These are phyloP conservation scores for Amaranthus palmeri DNA, from an alignment of 148 eudicot genomes.

Conservation along the genomic window DNA sequence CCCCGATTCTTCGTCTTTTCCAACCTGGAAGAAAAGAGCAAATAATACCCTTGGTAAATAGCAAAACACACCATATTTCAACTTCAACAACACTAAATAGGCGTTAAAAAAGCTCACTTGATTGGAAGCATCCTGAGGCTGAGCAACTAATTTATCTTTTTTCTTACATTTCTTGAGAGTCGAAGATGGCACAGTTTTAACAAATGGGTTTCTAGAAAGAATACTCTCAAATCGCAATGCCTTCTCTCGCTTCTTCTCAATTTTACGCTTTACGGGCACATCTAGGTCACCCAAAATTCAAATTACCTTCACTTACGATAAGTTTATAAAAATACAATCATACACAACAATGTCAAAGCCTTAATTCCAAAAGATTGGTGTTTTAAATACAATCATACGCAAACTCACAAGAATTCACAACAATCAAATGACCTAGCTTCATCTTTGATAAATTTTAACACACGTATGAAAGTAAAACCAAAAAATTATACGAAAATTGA, in stretches of 20 bases:
- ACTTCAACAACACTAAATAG: background rate
- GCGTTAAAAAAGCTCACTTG: conserved; percentile 29
- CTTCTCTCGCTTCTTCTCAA: conserved; percentile 78
- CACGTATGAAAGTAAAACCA: no score
- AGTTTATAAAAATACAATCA: background rate
- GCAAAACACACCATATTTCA: background rate
- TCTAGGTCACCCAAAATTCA: conserved; percentile 37
- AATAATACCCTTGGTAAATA: background rate
- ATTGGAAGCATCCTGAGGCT: conserved; percentile 22
- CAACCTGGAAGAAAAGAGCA: conserved; percentile 37
- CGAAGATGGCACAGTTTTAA: conserved; percentile 62
- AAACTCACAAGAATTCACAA: no score
- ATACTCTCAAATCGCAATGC: conserved; percentile 66
- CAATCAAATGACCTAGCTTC: no score
- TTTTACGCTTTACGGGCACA: conserved; percentile 75
- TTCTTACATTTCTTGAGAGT: conserved; percentile 48
- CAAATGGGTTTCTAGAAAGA: conserved; percentile 66
- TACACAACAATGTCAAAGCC: no score
- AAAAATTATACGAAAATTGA: no score
- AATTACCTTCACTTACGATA: background rate
- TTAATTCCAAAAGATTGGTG: no score
- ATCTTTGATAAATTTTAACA: no score
- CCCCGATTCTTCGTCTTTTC: conserved; percentile 31
- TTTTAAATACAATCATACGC: no score
- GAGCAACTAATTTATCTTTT: conserved; percentile 21